Evolutionary conservation across 2,329 filamentous ascomycete species (phyloP).

Genomic region (Sporothrix brunneoviolacea): DNA sequence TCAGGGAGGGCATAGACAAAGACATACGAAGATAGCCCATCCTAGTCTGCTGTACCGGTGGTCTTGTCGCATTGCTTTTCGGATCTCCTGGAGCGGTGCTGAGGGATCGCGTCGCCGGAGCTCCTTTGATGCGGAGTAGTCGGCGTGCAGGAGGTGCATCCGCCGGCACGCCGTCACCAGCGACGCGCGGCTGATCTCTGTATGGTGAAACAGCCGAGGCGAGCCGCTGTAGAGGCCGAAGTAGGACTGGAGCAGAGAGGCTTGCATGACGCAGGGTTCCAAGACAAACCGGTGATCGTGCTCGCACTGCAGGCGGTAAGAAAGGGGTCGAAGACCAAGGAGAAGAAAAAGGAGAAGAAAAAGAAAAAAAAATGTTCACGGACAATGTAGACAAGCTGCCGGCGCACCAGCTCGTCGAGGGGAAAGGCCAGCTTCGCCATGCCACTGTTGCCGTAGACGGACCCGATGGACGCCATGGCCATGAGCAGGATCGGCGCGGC

Average conservation of each 20-base stretch:
- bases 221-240: constrained; percentile 6
- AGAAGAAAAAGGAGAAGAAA: neutral
- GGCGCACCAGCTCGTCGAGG: neutral
- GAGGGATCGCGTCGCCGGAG: neutral
- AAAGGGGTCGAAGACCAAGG: neutral
- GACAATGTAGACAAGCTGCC: neutral
- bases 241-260: neutral
- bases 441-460: neutral
- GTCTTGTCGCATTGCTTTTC: neutral
- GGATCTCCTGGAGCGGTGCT: neutral
- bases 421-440: neutral
- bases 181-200: neutral
- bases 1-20: neutral
- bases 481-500: neutral
- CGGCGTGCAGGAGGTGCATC: neutral
- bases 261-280: constrained; percentile 3
- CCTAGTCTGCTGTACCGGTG: constrained; percentile 1
- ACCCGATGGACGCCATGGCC: neutral
- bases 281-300: constrained; percentile 3
- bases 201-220: neutral
- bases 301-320: neutral
- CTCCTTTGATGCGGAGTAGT: neutral
- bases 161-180: neutral
- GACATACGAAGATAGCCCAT: constrained; percentile 2
- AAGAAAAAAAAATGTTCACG: neutral